Evolutionary conservation across 2,329 filamentous ascomycete species (phyloP).

Genomic region (Xylaria digitata): DNA sequence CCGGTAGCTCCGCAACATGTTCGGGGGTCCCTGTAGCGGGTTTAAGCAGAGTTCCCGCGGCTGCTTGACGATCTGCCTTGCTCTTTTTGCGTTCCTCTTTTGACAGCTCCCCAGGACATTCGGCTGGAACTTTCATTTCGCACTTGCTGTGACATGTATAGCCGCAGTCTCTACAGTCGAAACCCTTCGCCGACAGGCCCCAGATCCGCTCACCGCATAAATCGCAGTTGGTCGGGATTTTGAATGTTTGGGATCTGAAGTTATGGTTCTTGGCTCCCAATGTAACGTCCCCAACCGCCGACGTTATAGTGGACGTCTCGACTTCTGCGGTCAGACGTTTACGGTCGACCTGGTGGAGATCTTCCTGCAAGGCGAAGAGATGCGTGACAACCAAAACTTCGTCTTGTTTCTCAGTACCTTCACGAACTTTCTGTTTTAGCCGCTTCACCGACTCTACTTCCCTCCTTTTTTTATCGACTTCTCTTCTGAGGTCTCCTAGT

Average conservation of each 20-base stretch:
- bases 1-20: slow-evolving; percentile 71
- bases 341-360: slow-evolving; percentile 84
- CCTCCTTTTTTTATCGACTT: slow-evolving; percentile 85
- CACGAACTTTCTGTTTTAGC: slow-evolving; percentile 78
- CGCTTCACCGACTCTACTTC: slow-evolving; percentile 84
- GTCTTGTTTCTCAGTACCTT: slow-evolving; percentile 88
- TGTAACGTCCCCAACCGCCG: slow-evolving; percentile 90
- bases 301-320: slow-evolving; percentile 92
- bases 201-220: slow-evolving; percentile 96
- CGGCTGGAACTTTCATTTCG: slow-evolving; percentile 97
- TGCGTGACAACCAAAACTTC: slow-evolving; percentile 85
- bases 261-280: slow-evolving; percentile 94
- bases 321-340: slow-evolving; percentile 89
- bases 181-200: slow-evolving; percentile 95
- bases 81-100: slow-evolving; percentile 97
- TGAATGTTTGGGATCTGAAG: slow-evolving; percentile 99
- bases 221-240: slow-evolving; percentile 98
- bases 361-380: slow-evolving; percentile 87
- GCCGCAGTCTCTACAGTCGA: slow-evolving; percentile 94
- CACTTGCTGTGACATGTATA: slow-evolving; percentile 99
- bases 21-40: slow-evolving; percentile 60
- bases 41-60: slow-evolving; percentile 71
- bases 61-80: slow-evolving; percentile 85
- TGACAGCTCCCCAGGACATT: slow-evolving; percentile 91
- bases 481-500: slow-evolving; percentile 80